phyloP scores from a whole-genome alignment of 75 land plant species.

The Pinus taeda region DNA sequence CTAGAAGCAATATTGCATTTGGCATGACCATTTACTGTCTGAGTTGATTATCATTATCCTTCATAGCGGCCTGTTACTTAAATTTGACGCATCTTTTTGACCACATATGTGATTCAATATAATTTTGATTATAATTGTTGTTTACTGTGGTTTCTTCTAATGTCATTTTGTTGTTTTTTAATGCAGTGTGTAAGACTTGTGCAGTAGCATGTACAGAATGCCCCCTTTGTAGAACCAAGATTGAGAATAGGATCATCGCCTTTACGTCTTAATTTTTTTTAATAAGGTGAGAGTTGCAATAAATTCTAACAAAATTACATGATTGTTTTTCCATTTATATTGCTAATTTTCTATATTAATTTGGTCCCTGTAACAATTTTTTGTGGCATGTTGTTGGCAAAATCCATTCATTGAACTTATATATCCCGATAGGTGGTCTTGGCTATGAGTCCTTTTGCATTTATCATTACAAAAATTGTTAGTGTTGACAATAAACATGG shows the following conservation, averaged over 20 bases:
- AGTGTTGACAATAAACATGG: not conserved
- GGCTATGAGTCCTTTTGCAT: not conserved
- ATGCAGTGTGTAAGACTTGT: slow-evolving; percentile 84
- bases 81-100: not conserved
- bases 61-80: not conserved
- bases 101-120: not conserved
- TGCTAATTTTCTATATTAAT: not conserved
- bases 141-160: not conserved
- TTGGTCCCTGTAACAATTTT: not conserved
- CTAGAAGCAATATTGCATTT: not conserved
- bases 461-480: not conserved
- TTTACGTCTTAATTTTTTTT: slow-evolving; percentile 44
- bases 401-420: not conserved
- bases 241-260: slow-evolving; percentile 68
- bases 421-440: not conserved
- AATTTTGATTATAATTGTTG: not conserved
- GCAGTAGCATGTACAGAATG: slow-evolving; percentile 87
- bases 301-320: not conserved
- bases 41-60: not conserved
- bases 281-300: not conserved
- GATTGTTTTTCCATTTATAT: not conserved
- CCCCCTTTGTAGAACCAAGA: slow-evolving; percentile 73
- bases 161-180: not conserved
- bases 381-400: not conserved
- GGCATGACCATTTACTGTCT: not conserved